Conservation (phyloP, 352 stramenopile genomes). For the Pythium vanterpoolii region DNA sequence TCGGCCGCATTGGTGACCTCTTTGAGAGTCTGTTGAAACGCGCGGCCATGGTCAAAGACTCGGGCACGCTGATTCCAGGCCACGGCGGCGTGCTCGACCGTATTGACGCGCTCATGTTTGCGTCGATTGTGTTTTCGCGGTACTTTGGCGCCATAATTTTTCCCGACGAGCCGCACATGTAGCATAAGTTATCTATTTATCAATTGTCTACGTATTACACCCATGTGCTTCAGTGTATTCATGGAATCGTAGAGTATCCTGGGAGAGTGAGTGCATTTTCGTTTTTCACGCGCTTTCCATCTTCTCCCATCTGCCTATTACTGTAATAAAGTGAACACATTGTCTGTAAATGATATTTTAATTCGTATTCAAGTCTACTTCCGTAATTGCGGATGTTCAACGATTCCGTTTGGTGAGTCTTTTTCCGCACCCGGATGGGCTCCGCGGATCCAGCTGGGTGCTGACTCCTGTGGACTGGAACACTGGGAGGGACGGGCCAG, state of each 20-base stretch:
- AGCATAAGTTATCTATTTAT: constrained; percentile 10
- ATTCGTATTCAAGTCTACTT: too few species aligned
- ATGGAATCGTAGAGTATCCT: too few species aligned
- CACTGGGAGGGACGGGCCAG: not conserved
- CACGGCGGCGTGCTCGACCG: constrained; percentile 94
- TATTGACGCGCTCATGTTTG: constrained; percentile 95
- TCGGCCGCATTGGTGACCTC: constrained; percentile 95
- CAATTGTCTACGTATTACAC: too few species aligned
- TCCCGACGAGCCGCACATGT: not conserved
- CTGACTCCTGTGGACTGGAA: not conserved
- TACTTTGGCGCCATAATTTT: constrained; percentile 37
- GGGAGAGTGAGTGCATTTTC: too few species aligned
- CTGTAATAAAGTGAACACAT: too few species aligned
- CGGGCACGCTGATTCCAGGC: constrained; percentile 92
- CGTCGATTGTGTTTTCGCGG: constrained; percentile 54
- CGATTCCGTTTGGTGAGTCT: too few species aligned
- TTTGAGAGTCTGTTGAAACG: constrained; percentile 96
- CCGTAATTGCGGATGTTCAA: too few species aligned
- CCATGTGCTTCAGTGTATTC: too few species aligned
- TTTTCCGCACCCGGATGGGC: too few species aligned
- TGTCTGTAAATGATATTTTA: too few species aligned
- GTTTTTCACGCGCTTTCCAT: too few species aligned
- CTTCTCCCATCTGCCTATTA: too few species aligned
- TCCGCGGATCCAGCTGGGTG: not conserved
- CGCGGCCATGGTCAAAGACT: constrained; percentile 94